phyloP scores from a whole-genome alignment of 2,329 filamentous ascomycete species.

The Aureobasidium sp. region DNA sequence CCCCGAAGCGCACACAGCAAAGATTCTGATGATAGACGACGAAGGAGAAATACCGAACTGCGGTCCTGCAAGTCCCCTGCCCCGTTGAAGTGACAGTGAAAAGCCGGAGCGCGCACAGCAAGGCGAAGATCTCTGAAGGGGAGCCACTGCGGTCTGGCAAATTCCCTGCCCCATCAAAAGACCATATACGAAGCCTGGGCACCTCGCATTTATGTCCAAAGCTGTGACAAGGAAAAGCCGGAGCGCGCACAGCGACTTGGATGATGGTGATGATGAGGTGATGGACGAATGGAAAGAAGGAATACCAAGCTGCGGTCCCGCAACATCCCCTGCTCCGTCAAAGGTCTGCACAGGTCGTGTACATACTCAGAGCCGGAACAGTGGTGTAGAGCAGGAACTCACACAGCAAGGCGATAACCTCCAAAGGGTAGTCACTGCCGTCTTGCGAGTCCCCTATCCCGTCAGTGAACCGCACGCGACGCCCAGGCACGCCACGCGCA shows the following conservation, averaged over 20 bases:
- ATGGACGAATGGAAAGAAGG: background rate
- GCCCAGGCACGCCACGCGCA: background rate
- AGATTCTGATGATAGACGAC: background rate
- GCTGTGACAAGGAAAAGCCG: background rate
- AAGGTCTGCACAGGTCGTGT: no score
- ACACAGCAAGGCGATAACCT: background rate
- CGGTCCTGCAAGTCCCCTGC: background rate
- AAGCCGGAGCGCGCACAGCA: background rate
- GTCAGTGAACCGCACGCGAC: background rate
- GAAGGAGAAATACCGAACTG: background rate
- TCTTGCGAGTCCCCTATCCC: background rate
- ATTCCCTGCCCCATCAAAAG: background rate
- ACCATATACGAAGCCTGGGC: background rate
- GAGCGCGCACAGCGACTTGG: background rate
- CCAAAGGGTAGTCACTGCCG: background rate
- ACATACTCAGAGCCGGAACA: no score
- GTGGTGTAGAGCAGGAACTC: no score
- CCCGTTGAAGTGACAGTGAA: no score
- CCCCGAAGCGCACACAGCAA: background rate
- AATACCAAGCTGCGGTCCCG: background rate
- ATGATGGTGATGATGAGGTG: background rate
- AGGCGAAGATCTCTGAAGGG: background rate
- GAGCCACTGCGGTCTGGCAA: background rate
- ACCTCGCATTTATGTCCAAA: background rate
- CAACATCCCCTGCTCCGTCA: no score